Percentiles rank a stretch among this genome's conserved stretches.
Evolutionary conservation across 495 filamentous ascomycete species (phyloP).

Genomic region (Ascodesmis nigricans): DNA sequence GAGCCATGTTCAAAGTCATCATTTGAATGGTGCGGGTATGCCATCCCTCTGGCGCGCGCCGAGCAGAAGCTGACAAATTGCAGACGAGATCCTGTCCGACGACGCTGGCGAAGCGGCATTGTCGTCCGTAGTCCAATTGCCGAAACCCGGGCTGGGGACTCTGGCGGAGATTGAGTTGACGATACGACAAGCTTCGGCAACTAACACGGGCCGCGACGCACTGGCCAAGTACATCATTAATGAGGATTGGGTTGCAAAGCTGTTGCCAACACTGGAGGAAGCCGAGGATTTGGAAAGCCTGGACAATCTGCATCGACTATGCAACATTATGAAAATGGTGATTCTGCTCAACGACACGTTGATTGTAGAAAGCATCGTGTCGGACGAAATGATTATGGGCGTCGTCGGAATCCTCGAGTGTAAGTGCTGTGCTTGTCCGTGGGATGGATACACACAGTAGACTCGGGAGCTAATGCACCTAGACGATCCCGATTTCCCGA

Average conservation of each 20-base stretch:
- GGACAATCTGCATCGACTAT: constrained; percentile 65
- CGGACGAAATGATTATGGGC: constrained; percentile 68
- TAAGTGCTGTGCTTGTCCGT: constrained; percentile 24
- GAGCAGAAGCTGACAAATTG: constrained; percentile 8
- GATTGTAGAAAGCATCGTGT: constrained; percentile 84
- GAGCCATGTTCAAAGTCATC: constrained; percentile 52
- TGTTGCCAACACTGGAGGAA: constrained; percentile 60
- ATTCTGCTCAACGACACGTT: constrained; percentile 82
- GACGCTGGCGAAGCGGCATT: constrained; percentile 31
- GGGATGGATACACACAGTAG: constrained; percentile 1
- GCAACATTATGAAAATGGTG: constrained; percentile 94
- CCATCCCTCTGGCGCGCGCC: not conserved
- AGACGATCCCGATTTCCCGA: constrained; percentile 97
- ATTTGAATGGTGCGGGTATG: constrained; percentile 23
- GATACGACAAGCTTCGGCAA: constrained; percentile 53
- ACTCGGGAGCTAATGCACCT: constrained; percentile 11
- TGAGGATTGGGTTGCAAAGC: constrained; percentile 69
- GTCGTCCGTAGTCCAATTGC: constrained; percentile 43
- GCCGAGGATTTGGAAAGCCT: constrained; percentile 84
- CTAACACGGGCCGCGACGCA: constrained; percentile 61
- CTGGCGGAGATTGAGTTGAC: constrained; percentile 61
- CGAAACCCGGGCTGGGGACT: constrained; percentile 53
- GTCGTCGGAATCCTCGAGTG: constrained; percentile 93
- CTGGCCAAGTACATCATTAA: constrained; percentile 65
- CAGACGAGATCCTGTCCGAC: constrained; percentile 80